Conservation (phyloP, 345 rosid species). For the Theobroma cacao region DNA sequence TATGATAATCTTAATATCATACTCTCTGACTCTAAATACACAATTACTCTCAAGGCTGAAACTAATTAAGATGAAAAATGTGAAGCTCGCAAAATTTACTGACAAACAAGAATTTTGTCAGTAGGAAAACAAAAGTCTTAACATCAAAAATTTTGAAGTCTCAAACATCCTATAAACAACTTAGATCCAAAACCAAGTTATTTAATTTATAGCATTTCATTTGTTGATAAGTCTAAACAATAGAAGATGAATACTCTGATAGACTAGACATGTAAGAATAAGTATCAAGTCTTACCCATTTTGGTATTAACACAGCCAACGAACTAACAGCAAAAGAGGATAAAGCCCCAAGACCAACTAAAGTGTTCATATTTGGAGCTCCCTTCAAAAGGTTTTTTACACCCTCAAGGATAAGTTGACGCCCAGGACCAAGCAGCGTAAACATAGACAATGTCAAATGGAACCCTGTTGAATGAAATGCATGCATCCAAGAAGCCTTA, state of each 20-base stretch:
- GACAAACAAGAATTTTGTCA: neutral
- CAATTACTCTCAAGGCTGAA: neutral
- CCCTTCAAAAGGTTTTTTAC: constrained; percentile 77
- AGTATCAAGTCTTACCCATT: constrained; percentile 47
- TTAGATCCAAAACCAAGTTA: neutral
- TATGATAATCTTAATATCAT: neutral
- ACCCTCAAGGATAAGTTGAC: constrained; percentile 81
- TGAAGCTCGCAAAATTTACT: neutral
- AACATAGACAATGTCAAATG: constrained; percentile 80
- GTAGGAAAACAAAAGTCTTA: neutral
- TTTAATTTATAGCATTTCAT: neutral
- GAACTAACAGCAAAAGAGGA: constrained; percentile 91
- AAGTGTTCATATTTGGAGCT: constrained; percentile 90
- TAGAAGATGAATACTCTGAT: neutral
- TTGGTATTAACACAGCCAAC: constrained; percentile 79
- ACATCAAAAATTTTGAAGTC: neutral
- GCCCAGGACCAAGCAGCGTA: constrained; percentile 94
- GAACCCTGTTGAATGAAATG: constrained; percentile 85
- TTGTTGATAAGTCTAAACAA: neutral
- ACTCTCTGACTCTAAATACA: neutral
- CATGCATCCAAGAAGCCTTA: constrained; percentile 76
- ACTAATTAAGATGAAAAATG: neutral
- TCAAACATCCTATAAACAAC: neutral
- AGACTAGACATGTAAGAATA: neutral
- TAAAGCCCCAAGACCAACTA: constrained; percentile 96